Evolutionary conservation across 2,329 filamentous ascomycete species (phyloP), one percentile per base, ranked within the genome.

Genomic region (Fusarium dlaminii): DNA sequence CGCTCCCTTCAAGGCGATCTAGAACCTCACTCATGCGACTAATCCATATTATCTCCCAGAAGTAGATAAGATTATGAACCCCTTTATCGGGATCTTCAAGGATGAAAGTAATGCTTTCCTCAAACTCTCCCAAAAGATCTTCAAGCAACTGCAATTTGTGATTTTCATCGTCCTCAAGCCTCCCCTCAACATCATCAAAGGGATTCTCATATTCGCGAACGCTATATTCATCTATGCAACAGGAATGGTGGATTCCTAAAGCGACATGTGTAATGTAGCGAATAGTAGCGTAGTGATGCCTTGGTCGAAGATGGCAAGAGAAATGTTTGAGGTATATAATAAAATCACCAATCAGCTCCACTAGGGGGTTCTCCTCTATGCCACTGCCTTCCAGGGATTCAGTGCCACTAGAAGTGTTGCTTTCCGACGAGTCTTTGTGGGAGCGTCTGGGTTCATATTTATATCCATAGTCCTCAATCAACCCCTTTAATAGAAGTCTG

Each of bases 291-390:
- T 17, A 17, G 14, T 49, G 46, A 49, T 49, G 20, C 29, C 20
- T 6, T 6, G 1, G 5, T 8, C 3, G 8, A 9, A 30, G 14
- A 8, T 49, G 6, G 10, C 20, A n/a, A 1, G 6, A 22, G 4
- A 49, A 49, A 6, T 49, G 20, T 3, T 6, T 3, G 14, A 49
- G 29, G 11, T 49, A 49, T 1, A 3, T 3, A 7, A n/a, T 17
- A 1, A n/a, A 49, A 5, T 3, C 2, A 1, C 0, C 13, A 3
- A 30, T 8, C 4, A n/a, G 27, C 18, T 48, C 1, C 4, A n/a
- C 5, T 12, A 48, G 20, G 45, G 45, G 7, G 0, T 46, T 22
- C 5, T 27, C 24, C 8, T 40, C 4, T 22, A 8, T n/a, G 13
- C 1, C 37, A 7, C 17, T 20, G 10, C 6, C 17, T 18, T 24